Conservation (phyloP, 2,329 filamentous ascomycete genomes). For the Venturiaceae sp. region DNA sequence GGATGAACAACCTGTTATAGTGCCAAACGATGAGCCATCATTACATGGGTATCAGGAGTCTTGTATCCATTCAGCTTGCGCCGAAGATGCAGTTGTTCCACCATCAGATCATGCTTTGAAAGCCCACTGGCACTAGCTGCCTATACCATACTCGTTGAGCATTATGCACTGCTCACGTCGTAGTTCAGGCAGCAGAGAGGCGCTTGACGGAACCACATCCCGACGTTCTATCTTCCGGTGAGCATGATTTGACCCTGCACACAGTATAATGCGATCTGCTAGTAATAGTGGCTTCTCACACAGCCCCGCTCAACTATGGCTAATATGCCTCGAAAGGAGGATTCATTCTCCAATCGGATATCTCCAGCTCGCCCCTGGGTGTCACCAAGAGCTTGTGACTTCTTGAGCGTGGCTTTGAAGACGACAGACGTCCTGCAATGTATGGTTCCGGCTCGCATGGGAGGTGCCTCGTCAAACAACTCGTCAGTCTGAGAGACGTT, state of each 20-base stretch:
- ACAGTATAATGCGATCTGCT: slow-evolving; percentile 8
- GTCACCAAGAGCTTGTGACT: slow-evolving; percentile 14
- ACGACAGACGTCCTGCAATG: too few relatives aligned
- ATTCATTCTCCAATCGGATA: slow-evolving; percentile 9
- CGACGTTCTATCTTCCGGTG: slow-evolving; percentile 9
- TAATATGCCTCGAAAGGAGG: slow-evolving; percentile 2
- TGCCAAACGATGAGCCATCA: slow-evolving; percentile 11
- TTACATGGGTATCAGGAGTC: slow-evolving; percentile 11
- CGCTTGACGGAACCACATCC: slow-evolving; percentile 11
- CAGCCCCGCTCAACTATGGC: slow-evolving; percentile 9
- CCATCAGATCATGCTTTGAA: slow-evolving; percentile 12
- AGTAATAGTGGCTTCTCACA: slow-evolving; percentile 9
- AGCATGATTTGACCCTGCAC: slow-evolving; percentile 11
- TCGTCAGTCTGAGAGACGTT: slow-evolving; percentile 7
- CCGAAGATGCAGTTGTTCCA: slow-evolving; percentile 12
- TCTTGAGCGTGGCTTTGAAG: slow-evolving; percentile 12
- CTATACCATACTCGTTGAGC: slow-evolving; percentile 12
- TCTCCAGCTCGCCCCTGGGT: slow-evolving; percentile 11
- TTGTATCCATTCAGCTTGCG: slow-evolving; percentile 13
- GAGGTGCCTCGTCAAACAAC: slow-evolving; percentile 1
- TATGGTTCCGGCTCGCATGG: not conserved
- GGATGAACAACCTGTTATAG: slow-evolving; percentile 12
- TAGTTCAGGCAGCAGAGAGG: slow-evolving; percentile 12
- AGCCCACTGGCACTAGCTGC: slow-evolving; percentile 11
- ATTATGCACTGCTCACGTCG: slow-evolving; percentile 11